phyloP scores from a whole-genome alignment of 306 rosid species.

The Pterocarpus santalinus region DNA sequence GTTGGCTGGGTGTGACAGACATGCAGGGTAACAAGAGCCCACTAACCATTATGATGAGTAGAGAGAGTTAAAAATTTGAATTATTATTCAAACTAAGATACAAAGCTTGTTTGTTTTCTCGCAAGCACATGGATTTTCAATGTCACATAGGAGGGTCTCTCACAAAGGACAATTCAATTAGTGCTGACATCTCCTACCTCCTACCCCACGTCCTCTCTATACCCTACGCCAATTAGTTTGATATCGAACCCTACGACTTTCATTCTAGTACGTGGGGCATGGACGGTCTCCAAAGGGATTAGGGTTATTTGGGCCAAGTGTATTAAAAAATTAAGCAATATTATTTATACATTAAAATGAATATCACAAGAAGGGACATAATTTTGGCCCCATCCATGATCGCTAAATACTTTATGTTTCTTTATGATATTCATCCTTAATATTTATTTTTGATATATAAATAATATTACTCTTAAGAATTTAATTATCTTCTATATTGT shows the following conservation, averaged over 20 bases:
- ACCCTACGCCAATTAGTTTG: slow-evolving; percentile 48
- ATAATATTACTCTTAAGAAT: too few relatives aligned
- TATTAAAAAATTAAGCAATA: too few relatives aligned
- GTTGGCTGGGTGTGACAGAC: neutral
- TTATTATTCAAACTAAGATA: neutral
- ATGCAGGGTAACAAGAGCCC: neutral
- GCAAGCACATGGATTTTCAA: slow-evolving; percentile 48
- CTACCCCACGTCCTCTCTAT: slow-evolving; percentile 47
- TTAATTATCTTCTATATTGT: too few relatives aligned
- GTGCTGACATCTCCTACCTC: slow-evolving; percentile 52
- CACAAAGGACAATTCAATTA: slow-evolving; percentile 58
- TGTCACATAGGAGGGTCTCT: slow-evolving; percentile 51
- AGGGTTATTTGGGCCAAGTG: slow-evolving; percentile 32
- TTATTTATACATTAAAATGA: too few relatives aligned
- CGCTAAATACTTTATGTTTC: too few relatives aligned
- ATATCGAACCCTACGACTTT: slow-evolving; percentile 48
- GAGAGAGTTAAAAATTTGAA: neutral
- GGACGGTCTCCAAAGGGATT: slow-evolving; percentile 44
- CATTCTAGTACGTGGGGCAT: slow-evolving; percentile 55
- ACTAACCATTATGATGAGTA: slow-evolving; percentile 3
- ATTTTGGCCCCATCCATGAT: too few relatives aligned
- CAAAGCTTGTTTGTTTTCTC: slow-evolving; percentile 33
- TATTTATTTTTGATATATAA: too few relatives aligned
- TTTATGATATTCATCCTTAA: too few relatives aligned
- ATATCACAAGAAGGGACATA: too few relatives aligned